These are phyloP conservation scores for Oryza glumipatula DNA, from an alignment of 176 grass and related monocot species.

Conservation along the genomic window DNA sequence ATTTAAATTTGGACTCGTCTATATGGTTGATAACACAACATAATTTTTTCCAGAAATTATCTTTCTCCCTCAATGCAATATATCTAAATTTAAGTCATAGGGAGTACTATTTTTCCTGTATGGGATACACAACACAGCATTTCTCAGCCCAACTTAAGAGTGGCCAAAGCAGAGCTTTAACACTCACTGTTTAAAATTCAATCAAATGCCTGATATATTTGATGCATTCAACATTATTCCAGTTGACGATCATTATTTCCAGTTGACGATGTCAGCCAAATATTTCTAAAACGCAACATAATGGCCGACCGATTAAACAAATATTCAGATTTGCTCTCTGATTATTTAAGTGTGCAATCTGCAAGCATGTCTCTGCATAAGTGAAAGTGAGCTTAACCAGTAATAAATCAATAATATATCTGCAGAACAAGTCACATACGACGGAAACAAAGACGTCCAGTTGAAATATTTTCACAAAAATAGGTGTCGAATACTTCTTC, in stretches of 20 bases:
- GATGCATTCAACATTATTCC: neutral
- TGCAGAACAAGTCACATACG: neutral
- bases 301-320: neutral
- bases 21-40: neutral
- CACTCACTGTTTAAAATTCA: neutral
- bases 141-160: neutral
- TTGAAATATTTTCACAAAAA: no score
- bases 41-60: neutral
- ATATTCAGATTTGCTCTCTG: neutral
- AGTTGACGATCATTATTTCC: no score
- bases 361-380: no score
- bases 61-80: neutral
- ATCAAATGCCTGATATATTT: neutral
- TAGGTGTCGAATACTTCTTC: no score
- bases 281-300: neutral
- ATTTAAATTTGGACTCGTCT: neutral
- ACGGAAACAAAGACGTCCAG: neutral
- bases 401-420: neutral
- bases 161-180: neutral
- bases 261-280: neutral
- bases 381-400: neutral
- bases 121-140: neutral
- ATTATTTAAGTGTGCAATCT: neutral
- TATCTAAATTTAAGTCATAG: neutral
- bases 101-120: neutral